A percentile compares a stretch with the other conserved stretches of the same genome.
Conservation (phyloP, 1,139 yeast genomes). For the Lizanozyma gosingica region DNA sequence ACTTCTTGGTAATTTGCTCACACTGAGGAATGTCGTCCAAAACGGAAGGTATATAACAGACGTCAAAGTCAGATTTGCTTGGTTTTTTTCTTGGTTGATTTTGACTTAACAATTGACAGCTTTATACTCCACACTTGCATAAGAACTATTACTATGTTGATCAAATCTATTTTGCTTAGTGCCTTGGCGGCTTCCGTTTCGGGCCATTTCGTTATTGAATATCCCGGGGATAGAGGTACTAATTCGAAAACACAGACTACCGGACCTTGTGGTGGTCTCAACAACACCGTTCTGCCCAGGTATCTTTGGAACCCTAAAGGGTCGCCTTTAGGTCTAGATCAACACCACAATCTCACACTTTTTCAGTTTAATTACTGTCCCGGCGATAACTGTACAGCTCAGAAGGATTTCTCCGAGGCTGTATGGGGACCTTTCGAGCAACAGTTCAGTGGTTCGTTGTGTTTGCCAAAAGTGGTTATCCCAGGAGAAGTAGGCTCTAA, state of each 20-base stretch:
- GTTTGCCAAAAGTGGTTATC: constrained; percentile 12
- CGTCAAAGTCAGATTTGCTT: no score
- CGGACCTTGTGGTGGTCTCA: constrained; percentile 17
- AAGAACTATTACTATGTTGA: background rate
- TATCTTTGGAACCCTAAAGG: constrained; percentile 16
- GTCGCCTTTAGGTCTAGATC: constrained; percentile 13
- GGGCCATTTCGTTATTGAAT: constrained; percentile 17
- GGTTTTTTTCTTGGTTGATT: no score
- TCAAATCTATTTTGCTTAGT: background rate
- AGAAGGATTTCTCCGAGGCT: constrained; percentile 11
- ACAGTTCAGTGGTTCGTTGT: constrained; percentile 11
- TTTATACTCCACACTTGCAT: no score
- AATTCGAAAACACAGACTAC: constrained; percentile 14
- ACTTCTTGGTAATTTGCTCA: no score
- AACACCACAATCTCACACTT: constrained; percentile 11
- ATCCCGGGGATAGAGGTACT: constrained; percentile 17
- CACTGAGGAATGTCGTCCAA: no score
- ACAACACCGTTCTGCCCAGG: constrained; percentile 12
- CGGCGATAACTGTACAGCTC: constrained; percentile 8
- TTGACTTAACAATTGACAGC: no score
- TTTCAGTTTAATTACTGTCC: constrained; percentile 15
- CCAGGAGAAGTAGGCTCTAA: constrained; percentile 11
- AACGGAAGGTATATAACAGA: no score
- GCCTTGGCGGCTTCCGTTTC: constrained; percentile 4
- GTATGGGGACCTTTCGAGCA: constrained; percentile 12